A percentile compares a stretch with the other conserved stretches of the same genome.
Evolutionary conservation across 495 filamentous ascomycete genomes (phyloP).

Genomic region (Lasiosphaeriaceae sp.): DNA sequence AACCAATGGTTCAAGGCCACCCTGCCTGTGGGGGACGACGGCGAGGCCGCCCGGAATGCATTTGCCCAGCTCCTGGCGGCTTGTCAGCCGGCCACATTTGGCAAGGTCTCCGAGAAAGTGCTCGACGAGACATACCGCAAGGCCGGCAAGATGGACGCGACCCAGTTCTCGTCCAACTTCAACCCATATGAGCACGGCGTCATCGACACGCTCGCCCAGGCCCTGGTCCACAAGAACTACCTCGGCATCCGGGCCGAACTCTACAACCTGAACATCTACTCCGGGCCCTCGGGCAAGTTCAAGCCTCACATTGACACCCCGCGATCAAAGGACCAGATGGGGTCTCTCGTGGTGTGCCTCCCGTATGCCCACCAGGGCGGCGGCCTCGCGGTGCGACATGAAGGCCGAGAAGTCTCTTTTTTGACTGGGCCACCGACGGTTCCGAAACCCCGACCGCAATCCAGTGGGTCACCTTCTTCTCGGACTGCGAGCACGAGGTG

Average conservation of each 20-base stretch:
- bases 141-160: constrained; percentile 44
- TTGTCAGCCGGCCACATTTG: constrained; percentile 41
- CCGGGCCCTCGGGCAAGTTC: constrained; percentile 48
- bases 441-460: constrained; percentile 19
- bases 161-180: constrained; percentile 45
- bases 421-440: constrained; percentile 44
- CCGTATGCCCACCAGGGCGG: constrained; percentile 41
- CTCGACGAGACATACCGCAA: constrained; percentile 48
- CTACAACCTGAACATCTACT: constrained; percentile 54
- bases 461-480: constrained; percentile 59
- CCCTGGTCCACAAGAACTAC: constrained; percentile 38
- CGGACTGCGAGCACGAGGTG: constrained; percentile 58
- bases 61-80: not conserved
- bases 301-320: constrained; percentile 53
- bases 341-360: constrained; percentile 52
- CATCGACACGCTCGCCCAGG: constrained; percentile 43
- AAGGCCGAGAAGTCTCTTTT: constrained; percentile 28
- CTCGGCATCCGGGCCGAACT: constrained; percentile 40
- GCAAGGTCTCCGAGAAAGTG: constrained; percentile 35
- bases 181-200: constrained; percentile 49
- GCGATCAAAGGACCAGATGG: constrained; percentile 42
- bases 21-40: not conserved
- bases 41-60: not conserved
- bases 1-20: not conserved
- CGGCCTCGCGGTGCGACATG: constrained; percentile 32